Percentiles rank a stretch among this genome's conserved stretches.
Evolutionary conservation across 768 basidiomycete genomes (phyloP).

Genomic region (Tricholoma sp.): DNA sequence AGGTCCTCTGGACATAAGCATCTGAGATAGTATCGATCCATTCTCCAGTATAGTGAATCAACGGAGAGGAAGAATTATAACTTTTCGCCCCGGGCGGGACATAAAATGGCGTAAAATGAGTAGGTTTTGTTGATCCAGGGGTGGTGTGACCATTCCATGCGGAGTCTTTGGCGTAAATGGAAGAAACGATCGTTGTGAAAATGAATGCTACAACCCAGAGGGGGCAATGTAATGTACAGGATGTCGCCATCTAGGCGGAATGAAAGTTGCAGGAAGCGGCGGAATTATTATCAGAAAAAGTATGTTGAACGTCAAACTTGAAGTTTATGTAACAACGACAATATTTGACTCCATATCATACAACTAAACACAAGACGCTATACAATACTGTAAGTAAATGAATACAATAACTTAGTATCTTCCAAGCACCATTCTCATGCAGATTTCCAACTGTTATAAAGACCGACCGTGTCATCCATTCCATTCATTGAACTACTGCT

Average conservation of each 20-base stretch:
- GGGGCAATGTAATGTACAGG: constrained; percentile 1
- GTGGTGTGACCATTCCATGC: constrained; percentile 70
- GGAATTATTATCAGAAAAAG: too few species aligned
- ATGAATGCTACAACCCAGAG: constrained; percentile 9
- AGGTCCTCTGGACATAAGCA: constrained; percentile 44
- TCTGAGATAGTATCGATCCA: constrained; percentile 55
- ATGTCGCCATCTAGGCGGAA: constrained; percentile 10
- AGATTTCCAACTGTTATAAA: constrained; percentile 67
- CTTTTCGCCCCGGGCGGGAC: constrained; percentile 68
- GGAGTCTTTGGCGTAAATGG: constrained; percentile 27
- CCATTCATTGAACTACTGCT: constrained; percentile 50
- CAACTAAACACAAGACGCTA: neutral
- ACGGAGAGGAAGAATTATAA: constrained; percentile 64
- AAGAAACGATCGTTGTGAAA: constrained; percentile 7
- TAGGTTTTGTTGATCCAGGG: constrained; percentile 40
- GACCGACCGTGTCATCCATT: constrained; percentile 70
- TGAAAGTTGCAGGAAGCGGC: too few species aligned
- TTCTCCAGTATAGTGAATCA: constrained; percentile 55
- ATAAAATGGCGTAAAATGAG: constrained; percentile 62
- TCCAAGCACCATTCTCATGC: constrained; percentile 8
- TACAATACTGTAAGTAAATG: constrained; percentile 7
- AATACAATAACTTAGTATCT: constrained; percentile 8
- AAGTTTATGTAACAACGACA: too few species aligned
- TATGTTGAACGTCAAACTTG: too few species aligned
- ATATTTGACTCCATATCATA: neutral